Evolutionary conservation across 345 rosid genomes (phyloP), one percentile per base, ranked within the genome.

Genomic region (Moringa oleifera): DNA sequence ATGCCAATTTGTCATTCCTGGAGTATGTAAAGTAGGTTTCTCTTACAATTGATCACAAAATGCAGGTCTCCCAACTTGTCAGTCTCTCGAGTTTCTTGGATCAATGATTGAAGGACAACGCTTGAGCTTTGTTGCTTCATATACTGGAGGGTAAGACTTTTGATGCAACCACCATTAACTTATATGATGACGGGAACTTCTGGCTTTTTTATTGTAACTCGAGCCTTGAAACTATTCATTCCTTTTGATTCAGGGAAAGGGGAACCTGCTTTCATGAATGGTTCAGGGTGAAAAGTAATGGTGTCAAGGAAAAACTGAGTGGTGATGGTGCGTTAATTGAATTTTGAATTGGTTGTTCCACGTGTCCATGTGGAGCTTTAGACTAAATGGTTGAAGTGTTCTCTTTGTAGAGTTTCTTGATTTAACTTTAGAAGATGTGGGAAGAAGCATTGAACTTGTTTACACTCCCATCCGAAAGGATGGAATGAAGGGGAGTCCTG

Each of bases 91-190:
- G 59, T 90, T 90, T 66, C 79, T 93, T 49, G 98, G 98, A 72
- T 88, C 98, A 58, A 72, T 93, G 84, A 80, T 86, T 57, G 98
- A 93, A 81, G 97, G 98, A 51, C 97, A 93, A 25, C 85, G 96
- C 7, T 68, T 93, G 75, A 90, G 97, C 79, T 81, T 90, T 79
- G 71, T 83, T 62, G 94, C 91, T 68, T 78, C 96, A 64, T 93
- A 93, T 59, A 73, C 59, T 53, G 98, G 98, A 80, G 98, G 98
- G 98, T 93, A 73, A 75, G 88, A 59, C 49, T 33, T n/a, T 58
- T 69, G 17, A 5, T 62, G 58, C n/a, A 63, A 53, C 7, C 24
- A 31, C 53, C 21, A 16, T 53, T 33, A 47, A 58, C 59, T 37
- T 68, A 28, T 51, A 24, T 65, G 23, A 60, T 25, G 62, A 65